A percentile compares a stretch with the other conserved stretches of the same genome.
These are phyloP conservation scores for Yamadazyma friedrichii DNA, from an alignment of 1,139 yeast species.

Conservation along the genomic window DNA sequence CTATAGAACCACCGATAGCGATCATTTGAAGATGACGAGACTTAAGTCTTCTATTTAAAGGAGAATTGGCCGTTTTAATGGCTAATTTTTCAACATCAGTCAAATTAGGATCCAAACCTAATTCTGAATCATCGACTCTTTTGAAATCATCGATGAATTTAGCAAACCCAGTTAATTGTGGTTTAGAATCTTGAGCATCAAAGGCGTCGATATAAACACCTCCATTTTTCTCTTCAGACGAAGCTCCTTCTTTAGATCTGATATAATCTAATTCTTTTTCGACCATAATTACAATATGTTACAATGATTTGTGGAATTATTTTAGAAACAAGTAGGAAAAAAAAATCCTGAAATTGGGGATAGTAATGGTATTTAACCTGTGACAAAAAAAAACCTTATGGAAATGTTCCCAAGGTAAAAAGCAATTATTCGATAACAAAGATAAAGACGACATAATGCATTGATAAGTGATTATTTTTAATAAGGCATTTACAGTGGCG, in stretches of 20 bases:
- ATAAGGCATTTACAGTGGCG: no score
- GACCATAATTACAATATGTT: constrained; percentile 25
- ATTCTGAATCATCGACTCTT: constrained; percentile 44
- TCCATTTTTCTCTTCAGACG: constrained; percentile 39
- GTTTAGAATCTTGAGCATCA: constrained; percentile 27
- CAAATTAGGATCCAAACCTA: constrained; percentile 58
- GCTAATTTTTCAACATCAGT: constrained; percentile 70
- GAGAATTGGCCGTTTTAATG: constrained; percentile 64
- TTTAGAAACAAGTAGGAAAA: not conserved
- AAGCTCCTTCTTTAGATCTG: constrained; percentile 38
- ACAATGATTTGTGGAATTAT: not conserved
- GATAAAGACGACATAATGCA: no score
- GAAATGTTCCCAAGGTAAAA: no score
- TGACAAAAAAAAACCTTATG: no score
- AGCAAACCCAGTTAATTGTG: constrained; percentile 36
- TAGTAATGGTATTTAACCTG: no score
- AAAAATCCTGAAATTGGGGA: no score
- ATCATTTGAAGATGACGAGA: constrained; percentile 74
- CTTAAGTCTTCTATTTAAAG: constrained; percentile 63
- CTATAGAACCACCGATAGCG: constrained; percentile 69
- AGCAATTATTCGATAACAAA: no score
- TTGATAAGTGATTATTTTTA: no score
- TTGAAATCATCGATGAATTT: constrained; percentile 56
- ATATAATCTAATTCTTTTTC: constrained; percentile 45
- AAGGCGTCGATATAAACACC: constrained; percentile 46